phyloP scores from a whole-genome alignment of 495 filamentous ascomycete genomes.

The Ramalina intermedia region DNA sequence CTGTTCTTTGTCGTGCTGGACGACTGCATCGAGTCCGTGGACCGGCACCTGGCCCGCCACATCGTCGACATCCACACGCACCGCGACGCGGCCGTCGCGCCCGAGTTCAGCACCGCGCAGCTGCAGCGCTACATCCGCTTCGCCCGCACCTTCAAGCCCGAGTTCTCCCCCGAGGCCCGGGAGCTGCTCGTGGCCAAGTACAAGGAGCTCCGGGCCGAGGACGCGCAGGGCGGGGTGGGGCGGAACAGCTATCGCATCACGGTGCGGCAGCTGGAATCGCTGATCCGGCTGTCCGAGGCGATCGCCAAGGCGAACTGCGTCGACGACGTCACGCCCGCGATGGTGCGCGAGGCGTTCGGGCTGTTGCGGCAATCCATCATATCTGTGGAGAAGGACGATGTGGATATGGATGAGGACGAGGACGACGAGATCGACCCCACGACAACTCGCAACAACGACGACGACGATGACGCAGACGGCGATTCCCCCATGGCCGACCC shows the following conservation, averaged over 20 bases:
- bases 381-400: slow-evolving; percentile 92
- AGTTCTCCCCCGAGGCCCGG: slow-evolving; percentile 82
- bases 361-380: slow-evolving; percentile 89
- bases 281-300: slow-evolving; percentile 88
- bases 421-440: slow-evolving; percentile 21
- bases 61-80: slow-evolving; percentile 91
- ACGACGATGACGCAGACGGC: slow-evolving; percentile 44
- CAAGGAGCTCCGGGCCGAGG: slow-evolving; percentile 87
- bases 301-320: slow-evolving; percentile 97
- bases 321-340: slow-evolving; percentile 68
- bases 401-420: slow-evolving; percentile 80
- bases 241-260: slow-evolving; percentile 93
- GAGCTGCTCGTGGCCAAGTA: slow-evolving; percentile 77
- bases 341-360: slow-evolving; percentile 83
- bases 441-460: slow-evolving; percentile 18
- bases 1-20: slow-evolving; percentile 97
- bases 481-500: slow-evolving; percentile 49
- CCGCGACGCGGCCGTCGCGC: slow-evolving; percentile 76
- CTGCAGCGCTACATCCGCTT: slow-evolving; percentile 96
- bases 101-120: slow-evolving; percentile 92
- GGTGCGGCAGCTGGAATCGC: slow-evolving; percentile 83
- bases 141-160: slow-evolving; percentile 83
- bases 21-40: slow-evolving; percentile 83
- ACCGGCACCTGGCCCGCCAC: slow-evolving; percentile 81
- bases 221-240: slow-evolving; percentile 86